A percentile compares a stretch with the other conserved stretches of the same genome.
Conservation (phyloP, 2,329 filamentous ascomycete species). For the Aureobasidium vineae region DNA sequence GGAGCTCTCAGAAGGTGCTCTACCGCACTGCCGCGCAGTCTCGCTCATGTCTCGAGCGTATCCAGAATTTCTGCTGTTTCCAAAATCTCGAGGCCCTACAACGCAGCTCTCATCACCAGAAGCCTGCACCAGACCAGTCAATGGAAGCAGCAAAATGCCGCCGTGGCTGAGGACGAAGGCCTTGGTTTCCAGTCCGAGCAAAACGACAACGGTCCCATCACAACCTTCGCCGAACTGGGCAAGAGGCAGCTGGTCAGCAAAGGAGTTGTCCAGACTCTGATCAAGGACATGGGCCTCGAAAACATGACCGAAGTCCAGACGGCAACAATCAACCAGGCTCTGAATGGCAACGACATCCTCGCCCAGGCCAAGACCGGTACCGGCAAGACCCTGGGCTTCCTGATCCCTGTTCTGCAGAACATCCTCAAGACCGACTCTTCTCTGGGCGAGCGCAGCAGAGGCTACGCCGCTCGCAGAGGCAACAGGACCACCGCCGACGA, state of each 20-base stretch:
- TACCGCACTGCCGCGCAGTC: slow-evolving; percentile 33
- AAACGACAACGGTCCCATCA: slow-evolving; percentile 31
- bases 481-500: slow-evolving; percentile 47
- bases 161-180: slow-evolving; percentile 32
- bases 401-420: slow-evolving; percentile 79
- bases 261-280: slow-evolving; percentile 67
- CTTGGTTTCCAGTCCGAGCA: slow-evolving; percentile 30
- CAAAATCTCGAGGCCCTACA: slow-evolving; percentile 9
- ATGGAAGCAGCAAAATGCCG: slow-evolving; percentile 41
- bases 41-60: slow-evolving; percentile 27
- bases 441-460: slow-evolving; percentile 51
- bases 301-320: slow-evolving; percentile 92
- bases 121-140: slow-evolving; percentile 42
- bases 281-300: slow-evolving; percentile 68
- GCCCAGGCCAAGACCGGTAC: slow-evolving; percentile 97
- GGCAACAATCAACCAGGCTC: slow-evolving; percentile 74
- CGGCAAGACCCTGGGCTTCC: slow-evolving; percentile 92
- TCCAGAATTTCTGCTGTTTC: slow-evolving; percentile 12
- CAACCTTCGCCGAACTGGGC: slow-evolving; percentile 47
- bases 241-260: slow-evolving; percentile 56
- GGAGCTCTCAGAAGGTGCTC: slow-evolving; percentile 33
- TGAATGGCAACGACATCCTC: slow-evolving; percentile 77
- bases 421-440: slow-evolving; percentile 65
- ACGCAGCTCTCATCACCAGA: slow-evolving; percentile 22
- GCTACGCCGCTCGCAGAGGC: background rate